Conservation (phyloP, 139 green algal species). For the Coelastrella sp. region DNA sequence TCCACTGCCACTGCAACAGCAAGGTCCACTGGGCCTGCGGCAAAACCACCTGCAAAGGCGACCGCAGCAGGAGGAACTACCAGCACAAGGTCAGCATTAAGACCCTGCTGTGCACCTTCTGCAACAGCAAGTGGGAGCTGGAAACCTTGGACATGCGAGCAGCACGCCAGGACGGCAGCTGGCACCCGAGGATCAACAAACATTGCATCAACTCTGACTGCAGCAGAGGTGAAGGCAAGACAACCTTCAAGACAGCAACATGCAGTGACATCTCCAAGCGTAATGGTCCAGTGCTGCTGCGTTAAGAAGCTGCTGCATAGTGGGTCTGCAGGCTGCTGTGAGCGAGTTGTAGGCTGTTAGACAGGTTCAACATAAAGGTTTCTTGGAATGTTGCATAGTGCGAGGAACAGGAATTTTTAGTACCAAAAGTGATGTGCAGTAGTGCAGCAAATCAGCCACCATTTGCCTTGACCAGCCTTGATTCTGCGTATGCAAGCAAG, state of each 20-base stretch:
- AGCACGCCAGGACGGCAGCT: neutral
- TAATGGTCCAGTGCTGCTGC: constrained; percentile 10
- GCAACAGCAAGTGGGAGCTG: constrained; percentile 10
- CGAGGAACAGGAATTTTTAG: no score
- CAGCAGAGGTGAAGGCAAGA: constrained; percentile 4
- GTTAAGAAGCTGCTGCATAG: constrained; percentile 1
- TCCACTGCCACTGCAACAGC: constrained; percentile 20
- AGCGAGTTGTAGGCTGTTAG: no score
- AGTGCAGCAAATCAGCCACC: no score
- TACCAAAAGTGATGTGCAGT: no score
- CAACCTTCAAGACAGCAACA: neutral
- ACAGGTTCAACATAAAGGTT: no score
- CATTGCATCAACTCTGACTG: constrained; percentile 15
- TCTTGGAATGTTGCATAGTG: no score
- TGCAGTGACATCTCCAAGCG: neutral
- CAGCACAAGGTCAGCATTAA: constrained; percentile 6
- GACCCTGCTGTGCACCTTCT: constrained; percentile 19
- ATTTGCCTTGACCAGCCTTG: no score
- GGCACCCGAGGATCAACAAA: neutral
- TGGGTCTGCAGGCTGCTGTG: no score
- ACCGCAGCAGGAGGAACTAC: neutral
- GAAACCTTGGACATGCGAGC: neutral
- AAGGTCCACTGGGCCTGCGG: constrained; percentile 4
- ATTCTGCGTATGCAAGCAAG: no score
- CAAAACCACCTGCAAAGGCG: neutral